Conservation (phyloP, 2,329 filamentous ascomycete genomes). For the Microdochium nivale region DNA sequence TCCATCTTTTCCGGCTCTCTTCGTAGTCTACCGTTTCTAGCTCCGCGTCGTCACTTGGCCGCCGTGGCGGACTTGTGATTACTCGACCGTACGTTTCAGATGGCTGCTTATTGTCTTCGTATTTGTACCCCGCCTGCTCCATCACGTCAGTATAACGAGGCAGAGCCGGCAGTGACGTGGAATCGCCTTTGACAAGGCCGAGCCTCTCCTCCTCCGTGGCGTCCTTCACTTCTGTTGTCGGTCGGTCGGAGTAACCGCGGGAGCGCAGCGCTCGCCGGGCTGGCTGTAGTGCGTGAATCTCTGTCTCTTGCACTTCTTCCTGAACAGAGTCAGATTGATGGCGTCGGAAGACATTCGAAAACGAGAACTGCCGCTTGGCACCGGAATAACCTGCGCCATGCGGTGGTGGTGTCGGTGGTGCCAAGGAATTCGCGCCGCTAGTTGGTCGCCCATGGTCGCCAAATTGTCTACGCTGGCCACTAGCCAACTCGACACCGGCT, state of each 20-base stretch:
- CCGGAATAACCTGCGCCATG: slow-evolving; percentile 31
- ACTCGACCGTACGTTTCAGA: slow-evolving; percentile 28
- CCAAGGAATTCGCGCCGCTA: slow-evolving; percentile 31
- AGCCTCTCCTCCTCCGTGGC: slow-evolving; percentile 76
- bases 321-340: slow-evolving; percentile 27
- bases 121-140: slow-evolving; percentile 21
- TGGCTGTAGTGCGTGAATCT: slow-evolving; percentile 18
- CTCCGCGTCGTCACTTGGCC: slow-evolving; percentile 19
- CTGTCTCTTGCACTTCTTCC: slow-evolving; percentile 19
- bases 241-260: slow-evolving; percentile 31
- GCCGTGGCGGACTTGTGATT: slow-evolving; percentile 29
- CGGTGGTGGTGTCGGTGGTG: slow-evolving; percentile 53
- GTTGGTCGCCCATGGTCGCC: slow-evolving; percentile 29
- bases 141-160: slow-evolving; percentile 26
- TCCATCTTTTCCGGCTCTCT: slow-evolving; percentile 14
- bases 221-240: slow-evolving; percentile 27
- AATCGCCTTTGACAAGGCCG: slow-evolving; percentile 73
- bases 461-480: slow-evolving; percentile 38
- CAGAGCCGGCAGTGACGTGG: slow-evolving; percentile 22
- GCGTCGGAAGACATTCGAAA: slow-evolving; percentile 73
- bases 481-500: slow-evolving; percentile 33
- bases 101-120: slow-evolving; percentile 21
- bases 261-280: slow-evolving; percentile 23
- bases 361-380: slow-evolving; percentile 78
- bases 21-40: slow-evolving; percentile 15